Percentiles rank a stretch among this genome's conserved stretches.
Evolutionary conservation across 352 stramenopile genomes (phyloP).

Genomic region (Peronospora destructor): DNA sequence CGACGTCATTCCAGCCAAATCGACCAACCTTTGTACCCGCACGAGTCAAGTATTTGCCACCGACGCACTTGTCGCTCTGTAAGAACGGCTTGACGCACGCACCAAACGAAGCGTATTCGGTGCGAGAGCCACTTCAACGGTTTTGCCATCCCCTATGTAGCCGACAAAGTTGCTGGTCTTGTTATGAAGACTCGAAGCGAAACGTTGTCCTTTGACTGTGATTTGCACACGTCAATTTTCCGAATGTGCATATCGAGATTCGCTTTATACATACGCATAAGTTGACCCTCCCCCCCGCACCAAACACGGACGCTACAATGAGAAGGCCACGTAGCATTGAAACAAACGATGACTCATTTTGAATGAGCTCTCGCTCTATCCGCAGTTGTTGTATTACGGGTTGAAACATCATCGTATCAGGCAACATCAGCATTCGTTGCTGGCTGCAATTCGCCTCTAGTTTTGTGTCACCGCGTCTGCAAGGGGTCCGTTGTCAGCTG

Average conservation of each 20-base stretch:
- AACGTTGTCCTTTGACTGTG: too few relatives aligned
- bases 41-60: slow-evolving; percentile 34
- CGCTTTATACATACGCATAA: too few relatives aligned
- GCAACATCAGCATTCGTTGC: slow-evolving; percentile 5
- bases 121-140: slow-evolving; percentile 14
- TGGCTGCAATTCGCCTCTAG: slow-evolving; percentile 5
- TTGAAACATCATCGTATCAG: slow-evolving; percentile 11
- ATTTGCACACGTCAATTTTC: too few relatives aligned
- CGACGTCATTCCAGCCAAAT: slow-evolving; percentile 36
- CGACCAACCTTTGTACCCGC: slow-evolving; percentile 42
- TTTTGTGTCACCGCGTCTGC: slow-evolving; percentile 27
- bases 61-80: slow-evolving; percentile 21
- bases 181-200: background rate
- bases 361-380: slow-evolving; percentile 13
- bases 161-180: background rate
- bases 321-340: slow-evolving; percentile 3
- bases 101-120: slow-evolving; percentile 9
- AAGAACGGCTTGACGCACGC: slow-evolving; percentile 8
- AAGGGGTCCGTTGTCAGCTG: slow-evolving; percentile 33
- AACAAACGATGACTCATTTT: background rate
- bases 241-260: too few relatives aligned
- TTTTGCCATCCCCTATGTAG: slow-evolving; percentile 2
- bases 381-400: slow-evolving; percentile 21
- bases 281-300: background rate
- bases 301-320: background rate